Percentiles rank a stretch among this genome's conserved stretches.
phyloP scores from a whole-genome alignment of 352 stramenopile genomes.

The Globisporangium nodosum region DNA sequence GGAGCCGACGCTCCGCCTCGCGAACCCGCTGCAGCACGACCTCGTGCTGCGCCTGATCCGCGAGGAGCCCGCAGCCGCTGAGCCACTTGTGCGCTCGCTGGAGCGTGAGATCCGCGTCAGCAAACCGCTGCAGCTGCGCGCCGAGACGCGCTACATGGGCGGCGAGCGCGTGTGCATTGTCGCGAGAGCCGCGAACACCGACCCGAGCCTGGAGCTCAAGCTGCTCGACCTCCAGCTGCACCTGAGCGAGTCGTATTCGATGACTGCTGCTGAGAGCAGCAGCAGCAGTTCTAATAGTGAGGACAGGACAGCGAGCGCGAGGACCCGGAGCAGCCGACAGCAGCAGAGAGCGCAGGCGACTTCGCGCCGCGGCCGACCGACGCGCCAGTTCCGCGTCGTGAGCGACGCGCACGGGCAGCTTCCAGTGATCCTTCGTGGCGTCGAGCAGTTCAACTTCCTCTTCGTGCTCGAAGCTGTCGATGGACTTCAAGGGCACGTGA shows the following conservation, averaged over 20 bases:
- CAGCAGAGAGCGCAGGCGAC: neutral
- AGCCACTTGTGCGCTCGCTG: slow-evolving; percentile 39
- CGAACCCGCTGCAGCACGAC: slow-evolving; percentile 27
- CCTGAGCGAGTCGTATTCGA: slow-evolving; percentile 35
- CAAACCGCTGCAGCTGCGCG: slow-evolving; percentile 2
- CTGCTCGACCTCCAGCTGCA: slow-evolving; percentile 66
- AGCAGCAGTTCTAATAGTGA: neutral
- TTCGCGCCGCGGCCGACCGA: neutral
- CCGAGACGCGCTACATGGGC: slow-evolving; percentile 37
- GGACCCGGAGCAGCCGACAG: neutral
- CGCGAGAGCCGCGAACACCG: slow-evolving; percentile 39
- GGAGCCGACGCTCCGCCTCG: slow-evolving; percentile 16
- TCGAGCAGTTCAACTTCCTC: slow-evolving; percentile 66
- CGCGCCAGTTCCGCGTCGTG: slow-evolving; percentile 26
- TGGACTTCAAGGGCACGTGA: neutral
- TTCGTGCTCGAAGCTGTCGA: slow-evolving; percentile 33
- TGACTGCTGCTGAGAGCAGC: neutral
- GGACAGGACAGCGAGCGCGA: neutral
- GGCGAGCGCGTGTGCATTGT: slow-evolving; percentile 38
- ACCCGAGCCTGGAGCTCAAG: slow-evolving; percentile 29
- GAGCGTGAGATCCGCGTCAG: slow-evolving; percentile 29
- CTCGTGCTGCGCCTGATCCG: slow-evolving; percentile 41
- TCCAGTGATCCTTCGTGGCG: slow-evolving; percentile 41
- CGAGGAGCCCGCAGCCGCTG: slow-evolving; percentile 32
- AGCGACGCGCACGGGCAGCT: slow-evolving; percentile 40